These are phyloP conservation scores for Solanum hybrid DNA, from an alignment of 305 asterid genomes.

Conservation along the genomic window DNA sequence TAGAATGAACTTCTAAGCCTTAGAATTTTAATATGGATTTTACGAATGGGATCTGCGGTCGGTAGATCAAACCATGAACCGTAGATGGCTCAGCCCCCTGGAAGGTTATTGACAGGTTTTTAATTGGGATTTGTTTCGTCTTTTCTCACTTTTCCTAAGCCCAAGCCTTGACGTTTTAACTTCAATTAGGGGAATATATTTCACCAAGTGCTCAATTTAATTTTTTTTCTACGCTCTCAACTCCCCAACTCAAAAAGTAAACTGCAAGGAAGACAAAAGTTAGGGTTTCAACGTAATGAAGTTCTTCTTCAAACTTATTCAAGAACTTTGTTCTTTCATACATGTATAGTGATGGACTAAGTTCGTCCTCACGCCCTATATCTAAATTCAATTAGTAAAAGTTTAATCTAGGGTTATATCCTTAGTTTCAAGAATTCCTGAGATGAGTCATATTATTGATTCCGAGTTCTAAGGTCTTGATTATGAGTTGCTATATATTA, in stretches of 20 bases:
- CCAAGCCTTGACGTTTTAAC: background rate
- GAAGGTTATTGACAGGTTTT: background rate
- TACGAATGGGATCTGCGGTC: background rate
- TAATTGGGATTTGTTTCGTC: background rate
- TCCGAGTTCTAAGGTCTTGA: no score
- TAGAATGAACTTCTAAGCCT: background rate
- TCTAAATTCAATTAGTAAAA: background rate
- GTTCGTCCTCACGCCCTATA: background rate
- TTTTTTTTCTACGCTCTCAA: background rate
- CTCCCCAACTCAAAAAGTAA: background rate
- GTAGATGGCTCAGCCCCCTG: background rate
- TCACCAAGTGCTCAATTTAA: background rate
- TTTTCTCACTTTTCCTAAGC: background rate
- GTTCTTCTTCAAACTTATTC: background rate
- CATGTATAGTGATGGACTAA: background rate
- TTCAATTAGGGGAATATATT: background rate
- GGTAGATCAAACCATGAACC: background rate
- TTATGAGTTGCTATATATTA: background rate
- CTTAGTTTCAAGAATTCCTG: background rate
- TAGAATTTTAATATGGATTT: no score
- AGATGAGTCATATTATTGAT: background rate
- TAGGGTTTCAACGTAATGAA: background rate
- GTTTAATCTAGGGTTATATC: background rate
- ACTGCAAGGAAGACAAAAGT: background rate
- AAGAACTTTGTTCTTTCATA: background rate